These are phyloP conservation scores for Apiospora kogelbergensis DNA, from an alignment of 2,329 filamentous ascomycete species.

Conservation along the genomic window DNA sequence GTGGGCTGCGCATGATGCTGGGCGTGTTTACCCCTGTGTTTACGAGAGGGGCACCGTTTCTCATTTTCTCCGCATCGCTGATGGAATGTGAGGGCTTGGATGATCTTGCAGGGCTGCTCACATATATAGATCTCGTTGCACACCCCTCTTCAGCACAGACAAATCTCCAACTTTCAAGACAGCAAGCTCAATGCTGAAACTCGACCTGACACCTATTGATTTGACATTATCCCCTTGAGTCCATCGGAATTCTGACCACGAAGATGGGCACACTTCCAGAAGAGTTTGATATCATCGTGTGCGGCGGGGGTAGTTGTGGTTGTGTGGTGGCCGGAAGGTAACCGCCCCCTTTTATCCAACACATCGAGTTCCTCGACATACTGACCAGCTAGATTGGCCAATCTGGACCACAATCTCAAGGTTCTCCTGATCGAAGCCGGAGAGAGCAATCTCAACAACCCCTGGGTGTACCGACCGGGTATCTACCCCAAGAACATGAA, in stretches of 20 bases:
- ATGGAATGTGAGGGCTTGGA: background rate
- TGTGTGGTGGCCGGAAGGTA: slow-evolving; percentile 59
- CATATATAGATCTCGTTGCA: background rate
- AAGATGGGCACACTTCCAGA: slow-evolving; percentile 56
- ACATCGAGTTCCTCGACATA: background rate
- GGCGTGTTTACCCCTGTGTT: background rate
- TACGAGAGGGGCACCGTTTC: background rate
- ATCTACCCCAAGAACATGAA: slow-evolving; percentile 76
- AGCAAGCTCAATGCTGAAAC: slow-evolving; percentile 9
- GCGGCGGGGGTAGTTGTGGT: slow-evolving; percentile 69
- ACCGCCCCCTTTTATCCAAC: background rate
- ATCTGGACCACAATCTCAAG: slow-evolving; percentile 71
- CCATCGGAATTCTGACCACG: background rate
- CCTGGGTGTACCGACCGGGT: slow-evolving; percentile 73
- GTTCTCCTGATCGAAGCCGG: slow-evolving; percentile 46
- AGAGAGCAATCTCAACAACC: slow-evolving; percentile 65
- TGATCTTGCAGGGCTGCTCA: background rate
- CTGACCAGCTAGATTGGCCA: slow-evolving; percentile 56
- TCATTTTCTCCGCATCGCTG: background rate
- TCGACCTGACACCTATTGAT: background rate
- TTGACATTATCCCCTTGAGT: too few relatives aligned
- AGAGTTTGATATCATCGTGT: slow-evolving; percentile 80
- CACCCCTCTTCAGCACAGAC: background rate
- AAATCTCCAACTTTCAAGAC: background rate
- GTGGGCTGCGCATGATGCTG: background rate